phyloP scores from a whole-genome alignment of 169 alveolate genomes.

The Cryptosporidium parvum region DNA sequence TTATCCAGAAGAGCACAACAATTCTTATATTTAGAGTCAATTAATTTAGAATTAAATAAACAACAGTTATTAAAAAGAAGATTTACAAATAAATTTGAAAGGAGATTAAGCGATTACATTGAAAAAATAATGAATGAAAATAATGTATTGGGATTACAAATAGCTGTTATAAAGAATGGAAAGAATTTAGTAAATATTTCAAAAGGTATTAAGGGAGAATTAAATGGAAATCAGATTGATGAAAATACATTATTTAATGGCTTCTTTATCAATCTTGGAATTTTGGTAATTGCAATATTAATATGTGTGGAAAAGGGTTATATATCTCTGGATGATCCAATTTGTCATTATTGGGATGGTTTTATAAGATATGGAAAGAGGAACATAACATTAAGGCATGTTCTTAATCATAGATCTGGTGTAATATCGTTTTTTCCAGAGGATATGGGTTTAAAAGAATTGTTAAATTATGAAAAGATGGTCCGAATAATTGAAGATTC shows the following conservation, averaged over 20 bases:
- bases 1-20: slow-evolving; percentile 83
- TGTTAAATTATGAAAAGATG: slow-evolving; percentile 76
- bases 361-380: slow-evolving; percentile 80
- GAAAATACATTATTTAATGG: slow-evolving; percentile 43
- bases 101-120: slow-evolving; percentile 13
- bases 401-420: slow-evolving; percentile 78
- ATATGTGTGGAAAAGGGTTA: slow-evolving; percentile 78
- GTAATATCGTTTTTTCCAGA: slow-evolving; percentile 79
- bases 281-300: slow-evolving; percentile 79
- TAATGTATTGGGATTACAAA: slow-evolving; percentile 79
- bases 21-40: slow-evolving; percentile 17
- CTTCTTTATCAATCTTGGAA: slow-evolving; percentile 67
- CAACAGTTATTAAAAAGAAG: neutral
- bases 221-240: slow-evolving; percentile 16
- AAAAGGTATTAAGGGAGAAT: slow-evolving; percentile 80
- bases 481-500: slow-evolving; percentile 78
- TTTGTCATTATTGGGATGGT: slow-evolving; percentile 82
- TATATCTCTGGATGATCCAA: slow-evolving; percentile 77
- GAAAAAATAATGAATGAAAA: neutral
- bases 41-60: neutral
- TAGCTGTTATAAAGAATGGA: slow-evolving; percentile 78
- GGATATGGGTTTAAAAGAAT: slow-evolving; percentile 74
- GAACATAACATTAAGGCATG: slow-evolving; percentile 78
- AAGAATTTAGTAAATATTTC: slow-evolving; percentile 71
- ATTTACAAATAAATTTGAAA: slow-evolving; percentile 25